These are phyloP conservation scores for Ambrosia artemisiifolia DNA, from an alignment of 129 eudicot genomes.

Conservation along the genomic window DNA sequence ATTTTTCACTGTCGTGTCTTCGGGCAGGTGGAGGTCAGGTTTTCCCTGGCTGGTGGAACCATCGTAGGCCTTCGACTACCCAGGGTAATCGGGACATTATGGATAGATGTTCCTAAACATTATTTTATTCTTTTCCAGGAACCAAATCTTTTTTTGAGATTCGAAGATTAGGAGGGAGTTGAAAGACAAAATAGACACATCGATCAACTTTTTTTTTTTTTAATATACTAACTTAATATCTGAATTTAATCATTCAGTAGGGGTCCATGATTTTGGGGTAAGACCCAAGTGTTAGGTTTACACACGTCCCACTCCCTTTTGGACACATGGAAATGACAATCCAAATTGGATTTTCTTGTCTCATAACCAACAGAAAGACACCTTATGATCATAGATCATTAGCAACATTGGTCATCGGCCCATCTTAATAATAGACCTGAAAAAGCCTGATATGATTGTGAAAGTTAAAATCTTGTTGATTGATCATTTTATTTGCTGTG, in stretches of 20 bases:
- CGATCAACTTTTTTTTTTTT: constrained; percentile 22
- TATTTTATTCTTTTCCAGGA: not conserved
- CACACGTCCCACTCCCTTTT: constrained; percentile 24
- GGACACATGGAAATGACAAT: constrained; percentile 24
- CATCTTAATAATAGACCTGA: not conserved
- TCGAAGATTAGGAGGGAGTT: not conserved
- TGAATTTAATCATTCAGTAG: constrained; percentile 17
- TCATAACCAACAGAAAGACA: constrained; percentile 17
- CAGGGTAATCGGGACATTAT: too few species aligned
- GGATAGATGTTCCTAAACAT: too few species aligned
- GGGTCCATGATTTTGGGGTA: constrained; percentile 32
- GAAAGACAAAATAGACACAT: constrained; percentile 22
- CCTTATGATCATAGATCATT: not conserved
- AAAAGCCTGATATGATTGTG: constrained; percentile 6
- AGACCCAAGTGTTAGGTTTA: constrained; percentile 24
- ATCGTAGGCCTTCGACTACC: too few species aligned
- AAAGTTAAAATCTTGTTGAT: constrained; percentile 8
- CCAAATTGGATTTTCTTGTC: constrained; percentile 25
- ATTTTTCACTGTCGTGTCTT: too few species aligned
- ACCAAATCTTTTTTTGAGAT: constrained; percentile 15
- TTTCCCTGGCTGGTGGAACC: too few species aligned
- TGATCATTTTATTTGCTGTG: not conserved
- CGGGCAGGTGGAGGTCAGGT: too few species aligned
- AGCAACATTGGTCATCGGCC: not conserved
- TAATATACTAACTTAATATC: constrained; percentile 1